Evolutionary conservation across 2,329 filamentous ascomycete species (phyloP).

Genomic region (Aspergillus luchuensis): DNA sequence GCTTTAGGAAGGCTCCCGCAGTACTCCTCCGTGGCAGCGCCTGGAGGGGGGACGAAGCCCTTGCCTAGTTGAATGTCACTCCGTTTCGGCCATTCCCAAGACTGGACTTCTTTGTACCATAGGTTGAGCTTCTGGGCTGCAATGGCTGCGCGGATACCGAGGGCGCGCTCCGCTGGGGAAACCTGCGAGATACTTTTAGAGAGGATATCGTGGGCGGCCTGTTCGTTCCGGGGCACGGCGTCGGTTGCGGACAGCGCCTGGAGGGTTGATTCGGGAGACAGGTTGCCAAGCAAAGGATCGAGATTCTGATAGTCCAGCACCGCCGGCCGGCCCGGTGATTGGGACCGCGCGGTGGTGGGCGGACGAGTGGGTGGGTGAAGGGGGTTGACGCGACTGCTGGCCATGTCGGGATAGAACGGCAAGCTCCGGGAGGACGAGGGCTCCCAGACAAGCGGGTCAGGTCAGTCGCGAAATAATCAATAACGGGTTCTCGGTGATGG

Average conservation of each 20-base stretch:
- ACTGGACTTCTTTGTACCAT: conserved; percentile 61
- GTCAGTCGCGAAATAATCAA: conserved; percentile 11
- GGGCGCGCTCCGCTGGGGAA: conserved; percentile 58
- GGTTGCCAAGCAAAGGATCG: conserved; percentile 53
- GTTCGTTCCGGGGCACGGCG: conserved; percentile 42
- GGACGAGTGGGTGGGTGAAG: conserved; percentile 33
- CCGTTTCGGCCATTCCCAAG: conserved; percentile 59
- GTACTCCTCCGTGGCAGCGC: conserved; percentile 47
- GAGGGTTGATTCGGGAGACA: conserved; percentile 58
- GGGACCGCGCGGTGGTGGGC: conserved; percentile 37
- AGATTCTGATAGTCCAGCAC: conserved; percentile 41
- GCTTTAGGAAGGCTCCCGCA: conserved; percentile 70
- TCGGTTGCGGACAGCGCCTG: conserved; percentile 51
- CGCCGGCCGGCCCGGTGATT: conserved; percentile 41
- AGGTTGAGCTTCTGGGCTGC: conserved; percentile 59
- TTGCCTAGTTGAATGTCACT: conserved; percentile 41
- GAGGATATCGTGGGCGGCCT: conserved; percentile 43
- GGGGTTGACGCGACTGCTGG: conserved; percentile 33
- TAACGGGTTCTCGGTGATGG: conserved; percentile 29
- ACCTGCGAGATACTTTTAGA: conserved; percentile 57
- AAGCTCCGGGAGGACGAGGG: conserved; percentile 10
- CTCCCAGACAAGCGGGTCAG: conserved; percentile 18
- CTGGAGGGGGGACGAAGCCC: conserved; percentile 43
- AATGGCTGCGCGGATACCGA: conserved; percentile 61
- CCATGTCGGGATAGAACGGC: conserved; percentile 32